Conservation (phyloP, 257 asterid species). For the Nicotiana paniculata region DNA sequence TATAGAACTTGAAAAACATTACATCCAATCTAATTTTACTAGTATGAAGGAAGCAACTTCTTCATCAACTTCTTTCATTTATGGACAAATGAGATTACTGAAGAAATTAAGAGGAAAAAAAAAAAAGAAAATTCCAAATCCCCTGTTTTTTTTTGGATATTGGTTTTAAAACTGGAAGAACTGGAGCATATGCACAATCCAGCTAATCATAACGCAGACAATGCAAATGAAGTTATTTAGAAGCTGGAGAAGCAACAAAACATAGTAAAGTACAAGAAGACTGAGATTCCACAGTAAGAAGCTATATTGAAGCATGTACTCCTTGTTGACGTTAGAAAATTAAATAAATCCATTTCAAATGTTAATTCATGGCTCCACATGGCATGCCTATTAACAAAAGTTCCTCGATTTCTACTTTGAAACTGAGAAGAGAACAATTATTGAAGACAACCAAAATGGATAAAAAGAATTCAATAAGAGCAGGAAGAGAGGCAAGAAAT, state of each 20-base stretch:
- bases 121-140: neutral
- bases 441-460: neutral
- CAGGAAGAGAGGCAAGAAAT: neutral
- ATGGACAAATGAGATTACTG: neutral
- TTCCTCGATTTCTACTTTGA: neutral
- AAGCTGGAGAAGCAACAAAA: constrained; percentile 1
- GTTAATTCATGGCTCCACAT: neutral
- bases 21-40: neutral
- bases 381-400: neutral
- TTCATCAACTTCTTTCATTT: neutral
- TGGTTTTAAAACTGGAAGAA: neutral
- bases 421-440: neutral
- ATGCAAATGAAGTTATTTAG: neutral
- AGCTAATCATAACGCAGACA: neutral
- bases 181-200: neutral
- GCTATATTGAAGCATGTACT: neutral
- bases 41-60: neutral
- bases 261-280: neutral
- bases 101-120: neutral
- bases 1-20: neutral
- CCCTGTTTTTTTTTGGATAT: neutral
- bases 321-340: neutral
- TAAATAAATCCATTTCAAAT: neutral
- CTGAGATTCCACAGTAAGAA: neutral
- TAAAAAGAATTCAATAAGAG: neutral